Base-by-base conservation (phyloP, 2,329 filamentous ascomycete genomes). In the Paecilomyces fulvus region DNA sequence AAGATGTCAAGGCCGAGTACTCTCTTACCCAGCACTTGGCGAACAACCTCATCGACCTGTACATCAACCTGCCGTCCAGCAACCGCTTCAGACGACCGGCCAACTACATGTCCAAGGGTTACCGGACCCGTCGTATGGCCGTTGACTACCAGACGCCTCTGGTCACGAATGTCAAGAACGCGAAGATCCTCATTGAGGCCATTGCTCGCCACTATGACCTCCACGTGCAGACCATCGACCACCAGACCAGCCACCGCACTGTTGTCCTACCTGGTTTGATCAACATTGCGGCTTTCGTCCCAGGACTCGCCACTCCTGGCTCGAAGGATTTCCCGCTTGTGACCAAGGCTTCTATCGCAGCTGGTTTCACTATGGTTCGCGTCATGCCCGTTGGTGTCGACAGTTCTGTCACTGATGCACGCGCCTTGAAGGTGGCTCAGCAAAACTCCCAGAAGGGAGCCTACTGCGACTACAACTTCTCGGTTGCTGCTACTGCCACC, bases 151-250 rank as follows among this genome's bases (percentile, higher is more conserved):
- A 97, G 77, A 95, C 94, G 55, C 94, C 94, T 57, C 79, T 99
- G 59, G 92, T 99, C 17, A 99, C 94, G 55, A 99, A 99, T 67
- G 94, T 99, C 73, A 99, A 99, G 83, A 97, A 96, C 70, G 94
- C 94, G 58, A 99, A 97, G 81, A 90, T 99, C 58, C 77, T 99
- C 53, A 87, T 99, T 54, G 94, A 99, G 77, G 94, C 92, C 21
- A 89, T 99, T 62, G 86, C 91, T 56, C 86, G 92, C 58, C 88
- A 95, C 72, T 96, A 90, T 69, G 86, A 92, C 63, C 81, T 99
- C 55, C 85, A 89, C 37, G 85, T 99, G 56, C 84, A 85, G 69
- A 87, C 85, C 62, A 85, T 92, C 56, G 94, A 99, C 75, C 95
- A 87, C 75, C 91, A 96, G 78, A 92, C 90, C 51, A 96, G 94